Evolutionary conservation across 1,284 basidiomycete species (phyloP), one percentile per base, ranked within the genome.

Genomic region (Malassezia furfur): DNA sequence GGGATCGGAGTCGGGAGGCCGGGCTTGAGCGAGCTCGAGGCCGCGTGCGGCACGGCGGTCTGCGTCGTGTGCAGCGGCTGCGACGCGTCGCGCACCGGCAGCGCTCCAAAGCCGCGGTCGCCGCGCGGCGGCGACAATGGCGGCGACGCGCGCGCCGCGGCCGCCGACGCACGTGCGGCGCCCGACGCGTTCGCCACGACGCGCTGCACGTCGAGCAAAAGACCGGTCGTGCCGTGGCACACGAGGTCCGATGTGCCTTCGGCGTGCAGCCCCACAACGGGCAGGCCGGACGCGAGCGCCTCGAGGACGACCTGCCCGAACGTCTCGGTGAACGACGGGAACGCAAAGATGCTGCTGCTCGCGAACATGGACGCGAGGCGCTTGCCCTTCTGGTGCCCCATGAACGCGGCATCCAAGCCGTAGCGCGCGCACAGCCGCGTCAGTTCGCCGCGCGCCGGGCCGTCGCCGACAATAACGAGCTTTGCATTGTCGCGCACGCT

Each of bases 171-270:
- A 15, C 36, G 14, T 12, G 44, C 11, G 9, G 45, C 3, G 19
- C 12, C 22, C 4, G 44, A 48, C 21, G 19, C 8, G 10, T 17
- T 31, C 14, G 30, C 31, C 2, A 53, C 7, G 11, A 41, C 50
- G n/a, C 55, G 55, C 21, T 66, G 59, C 14, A 66, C 57, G 37
- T 67, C 63, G 17, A 71, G 53, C 30, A 81, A 69, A 2, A 78
- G 65, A 3, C 80, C 81, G 0, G 80, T 81, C 31, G 59, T 53
- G 4, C 66, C 69, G 58, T 79, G 76, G n/a, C 68, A 57, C 21
- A 82, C 81, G 10, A 82, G 76, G 60, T 82, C 81, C 2, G 78
- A 78, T 0, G 80, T 81, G 5, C 81, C 81, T 60, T 82, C 81
- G 8, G 81, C 81, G 48, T 80, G 77, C 22, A 82, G 70, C 1